phyloP scores from a whole-genome alignment of 306 rosid species.

The Trifolium fragiferum region DNA sequence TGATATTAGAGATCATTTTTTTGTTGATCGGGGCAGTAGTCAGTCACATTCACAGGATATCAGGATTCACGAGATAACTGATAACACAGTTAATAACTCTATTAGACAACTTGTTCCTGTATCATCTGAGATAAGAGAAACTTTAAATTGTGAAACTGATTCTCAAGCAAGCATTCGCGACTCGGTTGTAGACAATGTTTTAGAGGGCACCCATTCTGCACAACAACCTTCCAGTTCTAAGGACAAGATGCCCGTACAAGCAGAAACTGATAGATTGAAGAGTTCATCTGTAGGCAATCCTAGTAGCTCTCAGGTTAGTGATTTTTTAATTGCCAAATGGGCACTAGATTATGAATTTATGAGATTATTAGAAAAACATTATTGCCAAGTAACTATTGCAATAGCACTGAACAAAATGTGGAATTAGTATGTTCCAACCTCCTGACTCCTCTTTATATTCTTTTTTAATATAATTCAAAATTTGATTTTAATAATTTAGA shows the following conservation, averaged over 20 bases:
- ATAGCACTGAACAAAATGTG: slow-evolving; percentile 43
- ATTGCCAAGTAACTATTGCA: slow-evolving; percentile 37
- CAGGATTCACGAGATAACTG: slow-evolving; percentile 46
- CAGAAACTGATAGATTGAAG: slow-evolving; percentile 49
- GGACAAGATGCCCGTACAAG: slow-evolving; percentile 37
- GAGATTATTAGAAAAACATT: slow-evolving; percentile 35
- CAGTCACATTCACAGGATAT: slow-evolving; percentile 47
- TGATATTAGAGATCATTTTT: slow-evolving; percentile 50
- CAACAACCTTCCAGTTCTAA: slow-evolving; percentile 39
- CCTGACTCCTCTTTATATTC: not conserved
- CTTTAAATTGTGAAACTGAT: slow-evolving; percentile 37
- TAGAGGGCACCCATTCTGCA: slow-evolving; percentile 33
- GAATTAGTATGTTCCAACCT: slow-evolving; percentile 28
- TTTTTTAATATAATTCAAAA: not conserved
- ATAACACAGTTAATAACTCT: slow-evolving; percentile 29
- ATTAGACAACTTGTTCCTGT: slow-evolving; percentile 42
- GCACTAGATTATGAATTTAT: not conserved
- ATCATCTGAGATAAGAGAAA: slow-evolving; percentile 45
- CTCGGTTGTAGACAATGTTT: slow-evolving; percentile 41
- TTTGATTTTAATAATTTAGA: not conserved
- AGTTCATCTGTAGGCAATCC: slow-evolving; percentile 45
- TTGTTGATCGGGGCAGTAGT: slow-evolving; percentile 40
- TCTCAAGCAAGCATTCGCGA: slow-evolving; percentile 46
- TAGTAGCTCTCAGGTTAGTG: slow-evolving; percentile 51
- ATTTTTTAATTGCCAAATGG: slow-evolving; percentile 18